Conservation (phyloP, 225 moss, liverwort and hornwort species). For the Sphagnum tenellum region DNA sequence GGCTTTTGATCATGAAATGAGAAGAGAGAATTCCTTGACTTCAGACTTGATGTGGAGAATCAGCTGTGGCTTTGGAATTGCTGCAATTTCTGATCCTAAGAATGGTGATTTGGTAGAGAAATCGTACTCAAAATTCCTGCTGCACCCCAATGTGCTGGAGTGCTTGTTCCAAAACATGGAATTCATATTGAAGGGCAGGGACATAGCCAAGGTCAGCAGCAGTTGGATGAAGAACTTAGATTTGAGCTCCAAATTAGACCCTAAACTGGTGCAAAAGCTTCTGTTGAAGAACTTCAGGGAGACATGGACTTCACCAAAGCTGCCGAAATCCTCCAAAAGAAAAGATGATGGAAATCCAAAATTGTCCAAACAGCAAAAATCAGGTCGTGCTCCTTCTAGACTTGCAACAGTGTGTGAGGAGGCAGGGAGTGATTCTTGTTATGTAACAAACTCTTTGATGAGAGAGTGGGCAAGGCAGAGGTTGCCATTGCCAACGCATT, state of each 20-base stretch:
- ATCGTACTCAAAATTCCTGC: constrained; percentile 37
- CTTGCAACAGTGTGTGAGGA: constrained; percentile 47
- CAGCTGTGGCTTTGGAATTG: constrained; percentile 57
- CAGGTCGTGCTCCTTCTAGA: constrained; percentile 10
- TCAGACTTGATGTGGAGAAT: constrained; percentile 41
- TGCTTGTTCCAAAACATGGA: too few species aligned
- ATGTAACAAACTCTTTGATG: constrained; percentile 29
- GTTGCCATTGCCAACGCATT: constrained; percentile 78
- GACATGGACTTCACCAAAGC: constrained; percentile 62
- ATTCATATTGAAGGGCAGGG: too few species aligned
- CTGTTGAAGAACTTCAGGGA: constrained; percentile 44
- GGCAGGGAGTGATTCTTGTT: constrained; percentile 4
- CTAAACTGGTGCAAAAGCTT: constrained; percentile 33
- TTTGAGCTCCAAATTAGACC: constrained; percentile 6
- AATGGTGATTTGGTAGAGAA: constrained; percentile 40
- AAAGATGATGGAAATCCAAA: constrained; percentile 7
- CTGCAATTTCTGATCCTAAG: constrained; percentile 44
- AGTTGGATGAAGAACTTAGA: too few species aligned
- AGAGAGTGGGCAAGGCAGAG: constrained; percentile 88
- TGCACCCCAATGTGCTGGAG: constrained; percentile 36
- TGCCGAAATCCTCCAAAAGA: constrained; percentile 24
- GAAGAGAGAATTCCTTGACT: not conserved
- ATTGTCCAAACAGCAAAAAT: constrained; percentile 24
- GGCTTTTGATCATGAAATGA: too few species aligned
- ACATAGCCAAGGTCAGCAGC: too few species aligned